Conservation (phyloP, 2,329 filamentous ascomycete genomes). For the Fusarium virguliforme region DNA sequence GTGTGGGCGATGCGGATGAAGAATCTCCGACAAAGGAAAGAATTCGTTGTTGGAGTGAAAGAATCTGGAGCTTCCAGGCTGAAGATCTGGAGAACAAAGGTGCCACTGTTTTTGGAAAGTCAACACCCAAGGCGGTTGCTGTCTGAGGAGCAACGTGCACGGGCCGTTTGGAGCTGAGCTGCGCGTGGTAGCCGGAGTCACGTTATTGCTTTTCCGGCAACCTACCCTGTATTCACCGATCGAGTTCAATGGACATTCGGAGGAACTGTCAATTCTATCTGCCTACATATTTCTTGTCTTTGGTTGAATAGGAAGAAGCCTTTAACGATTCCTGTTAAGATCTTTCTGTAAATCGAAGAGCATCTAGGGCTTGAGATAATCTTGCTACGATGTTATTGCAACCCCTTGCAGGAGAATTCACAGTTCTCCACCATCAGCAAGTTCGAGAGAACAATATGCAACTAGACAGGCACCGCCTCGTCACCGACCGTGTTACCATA, state of each 20-base stretch:
- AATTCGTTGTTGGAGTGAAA: slow-evolving; percentile 43
- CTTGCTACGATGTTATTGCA: neutral
- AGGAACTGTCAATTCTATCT: neutral
- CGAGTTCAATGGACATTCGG: neutral
- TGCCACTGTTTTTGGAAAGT: slow-evolving; percentile 41
- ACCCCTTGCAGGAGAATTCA: neutral
- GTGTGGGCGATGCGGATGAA: slow-evolving; percentile 33
- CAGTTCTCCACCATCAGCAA: neutral
- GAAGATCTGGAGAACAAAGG: slow-evolving; percentile 26
- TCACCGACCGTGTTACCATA: neutral
- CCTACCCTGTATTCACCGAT: slow-evolving; percentile 26
- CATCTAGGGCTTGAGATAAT: neutral
- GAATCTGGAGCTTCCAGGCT: slow-evolving; percentile 51
- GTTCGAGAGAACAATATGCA: neutral
- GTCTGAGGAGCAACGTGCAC: slow-evolving; percentile 45
- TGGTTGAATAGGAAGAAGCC: neutral
- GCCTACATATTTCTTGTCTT: neutral
- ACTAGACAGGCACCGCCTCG: neutral
- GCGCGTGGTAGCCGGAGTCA: neutral
- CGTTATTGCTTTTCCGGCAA: slow-evolving; percentile 41
- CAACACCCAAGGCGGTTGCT: slow-evolving; percentile 45
- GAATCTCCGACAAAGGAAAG: slow-evolving; percentile 45
- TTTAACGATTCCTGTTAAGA: too few relatives aligned
- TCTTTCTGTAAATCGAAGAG: too few relatives aligned
- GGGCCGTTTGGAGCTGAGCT: slow-evolving; percentile 31